Base-by-base conservation (phyloP, 139 green algal genomes). In the Eudorina sp. region DNA sequence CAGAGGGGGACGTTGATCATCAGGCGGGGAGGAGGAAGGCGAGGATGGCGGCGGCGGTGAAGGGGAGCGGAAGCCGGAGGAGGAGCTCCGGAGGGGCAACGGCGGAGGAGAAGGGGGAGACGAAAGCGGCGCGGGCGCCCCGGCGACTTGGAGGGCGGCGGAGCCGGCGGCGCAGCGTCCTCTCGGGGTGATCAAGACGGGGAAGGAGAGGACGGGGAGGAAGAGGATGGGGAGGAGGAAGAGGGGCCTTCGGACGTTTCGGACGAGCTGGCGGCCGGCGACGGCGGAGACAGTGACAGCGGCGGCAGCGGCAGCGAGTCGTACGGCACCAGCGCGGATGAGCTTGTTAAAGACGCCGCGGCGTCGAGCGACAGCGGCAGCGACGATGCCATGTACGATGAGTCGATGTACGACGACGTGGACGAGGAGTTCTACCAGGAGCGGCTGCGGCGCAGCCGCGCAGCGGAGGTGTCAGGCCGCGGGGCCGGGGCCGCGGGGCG, bases 41-140 rank as follows among this genome's bases (percentile, higher is more conserved):
- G 19, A 25, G 16, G 18, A 6, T 16, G 58, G 83, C 0, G 90
- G 84, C 74, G 46, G 34, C 74, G 45, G n/a, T 41, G 34, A 27
- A 51, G 68, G 1, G 25, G 36, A 2, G 13, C 34, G 0, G 31
- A 76, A 79, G 38, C 62, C 48, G 36, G 40, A n/a, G 69, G 36
- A 96, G 51, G 85, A 83, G 2, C 36, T 53, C 18, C 41, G 45
- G 94, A 92, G 25, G 93, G 93, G 46, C 93, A 89, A 40, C 34
- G 13, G 45, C 4, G 25, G 80, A 73, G n/a, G 69, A 70, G 40
- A n/a, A n/a, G n/a, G n/a, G n/a, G n/a, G n/a, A n/a, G n/a, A n/a
- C n/a, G n/a, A n/a, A n/a, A n/a, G n/a, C n/a, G n/a, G n/a, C n/a
- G n/a, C n/a, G n/a, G n/a, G n/a, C n/a, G n/a, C n/a, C n/a, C n/a